phyloP scores from a whole-genome alignment of 208 protist genomes.

The Trypanosoma rangeli region DNA sequence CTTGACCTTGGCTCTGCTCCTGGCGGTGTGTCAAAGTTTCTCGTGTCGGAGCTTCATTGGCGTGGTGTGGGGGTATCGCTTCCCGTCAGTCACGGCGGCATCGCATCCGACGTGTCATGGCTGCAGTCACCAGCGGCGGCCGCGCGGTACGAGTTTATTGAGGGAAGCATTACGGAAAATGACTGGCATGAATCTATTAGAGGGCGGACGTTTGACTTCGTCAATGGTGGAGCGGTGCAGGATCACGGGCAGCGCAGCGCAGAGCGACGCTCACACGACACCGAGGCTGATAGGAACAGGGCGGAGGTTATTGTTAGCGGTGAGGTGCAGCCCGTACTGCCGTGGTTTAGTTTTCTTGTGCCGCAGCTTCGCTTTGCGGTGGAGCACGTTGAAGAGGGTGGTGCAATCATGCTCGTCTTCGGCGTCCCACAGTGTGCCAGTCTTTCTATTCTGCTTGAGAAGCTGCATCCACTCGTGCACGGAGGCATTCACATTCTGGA shows the following conservation, averaged over 20 bases:
- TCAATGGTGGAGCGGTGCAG: conserved; percentile 80
- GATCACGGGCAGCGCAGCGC: conserved; percentile 69
- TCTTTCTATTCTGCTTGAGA: conserved; percentile 47
- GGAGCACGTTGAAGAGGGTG: conserved; percentile 40
- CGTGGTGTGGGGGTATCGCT: conserved; percentile 72
- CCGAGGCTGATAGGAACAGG: background rate
- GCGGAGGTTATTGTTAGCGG: background rate
- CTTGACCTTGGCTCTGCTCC: conserved; percentile 76
- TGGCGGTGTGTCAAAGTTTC: conserved; percentile 70
- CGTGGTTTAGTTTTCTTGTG: conserved; percentile 77
- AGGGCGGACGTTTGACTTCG: conserved; percentile 50
- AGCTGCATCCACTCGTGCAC: conserved; percentile 36
- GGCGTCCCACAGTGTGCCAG: conserved; percentile 73
- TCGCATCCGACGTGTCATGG: conserved; percentile 43
- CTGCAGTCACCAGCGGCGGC: conserved; percentile 13
- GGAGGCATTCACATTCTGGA: conserved; percentile 37
- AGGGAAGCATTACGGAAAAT: conserved; percentile 19
- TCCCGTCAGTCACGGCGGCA: conserved; percentile 43
- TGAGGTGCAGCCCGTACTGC: conserved; percentile 29
- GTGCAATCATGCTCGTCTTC: conserved; percentile 73
- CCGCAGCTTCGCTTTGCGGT: conserved; percentile 67
- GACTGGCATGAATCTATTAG: conserved; percentile 24
- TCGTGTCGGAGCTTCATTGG: conserved; percentile 58
- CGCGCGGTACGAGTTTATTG: conserved; percentile 12
- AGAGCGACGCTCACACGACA: background rate